These are phyloP conservation scores for Suhomyces wounanorum DNA, from an alignment of 1,139 yeast genomes.

Conservation along the genomic window DNA sequence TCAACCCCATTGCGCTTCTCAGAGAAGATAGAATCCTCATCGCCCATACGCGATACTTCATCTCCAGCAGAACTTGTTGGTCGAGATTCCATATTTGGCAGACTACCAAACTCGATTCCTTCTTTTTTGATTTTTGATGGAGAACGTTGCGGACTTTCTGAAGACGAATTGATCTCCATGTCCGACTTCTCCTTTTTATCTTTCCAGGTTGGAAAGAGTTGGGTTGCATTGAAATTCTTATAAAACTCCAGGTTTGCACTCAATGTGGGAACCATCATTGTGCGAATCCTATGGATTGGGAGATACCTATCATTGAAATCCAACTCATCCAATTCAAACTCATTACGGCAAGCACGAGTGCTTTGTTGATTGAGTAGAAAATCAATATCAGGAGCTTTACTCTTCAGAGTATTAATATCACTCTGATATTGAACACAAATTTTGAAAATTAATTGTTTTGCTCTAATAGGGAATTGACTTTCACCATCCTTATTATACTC, in stretches of 20 bases:
- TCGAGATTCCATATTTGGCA: neutral
- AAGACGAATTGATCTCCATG: neutral
- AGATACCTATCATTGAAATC: conserved; percentile 16
- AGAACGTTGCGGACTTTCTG: conserved; percentile 3
- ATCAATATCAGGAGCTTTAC: conserved; percentile 16
- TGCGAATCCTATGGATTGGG: conserved; percentile 17
- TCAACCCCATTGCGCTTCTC: neutral
- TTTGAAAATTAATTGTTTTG: conserved; percentile 11
- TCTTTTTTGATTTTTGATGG: neutral
- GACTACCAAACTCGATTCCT: neutral
- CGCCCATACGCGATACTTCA: neutral
- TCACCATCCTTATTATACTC: conserved; percentile 8
- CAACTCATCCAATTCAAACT: conserved; percentile 11
- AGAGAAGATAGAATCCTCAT: neutral
- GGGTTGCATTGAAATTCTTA: conserved; percentile 13
- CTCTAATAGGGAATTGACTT: conserved; percentile 11
- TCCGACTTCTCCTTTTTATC: neutral
- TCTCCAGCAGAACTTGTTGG: neutral
- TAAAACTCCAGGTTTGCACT: conserved; percentile 10
- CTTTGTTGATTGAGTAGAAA: conserved; percentile 16
- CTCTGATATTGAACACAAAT: conserved; percentile 14
- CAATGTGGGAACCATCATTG: conserved; percentile 15
- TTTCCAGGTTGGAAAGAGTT: conserved; percentile 14
- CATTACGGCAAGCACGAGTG: conserved; percentile 1
- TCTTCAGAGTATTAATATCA: conserved; percentile 7